Conservation (phyloP, 345 rosid species). For the Draba incana region DNA sequence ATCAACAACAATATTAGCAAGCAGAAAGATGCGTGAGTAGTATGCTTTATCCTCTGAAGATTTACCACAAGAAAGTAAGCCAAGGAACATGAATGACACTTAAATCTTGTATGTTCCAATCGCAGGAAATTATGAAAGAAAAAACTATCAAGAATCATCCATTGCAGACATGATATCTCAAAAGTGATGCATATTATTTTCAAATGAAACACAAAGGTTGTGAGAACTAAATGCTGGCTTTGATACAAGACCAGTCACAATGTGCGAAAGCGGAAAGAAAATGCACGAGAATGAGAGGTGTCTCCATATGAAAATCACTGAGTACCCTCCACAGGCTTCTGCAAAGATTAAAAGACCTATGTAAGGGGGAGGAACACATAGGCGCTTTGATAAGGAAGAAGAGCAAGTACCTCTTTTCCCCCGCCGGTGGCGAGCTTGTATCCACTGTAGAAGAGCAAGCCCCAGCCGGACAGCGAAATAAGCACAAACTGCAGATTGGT, state of each 20-base stretch:
- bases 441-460: conserved; percentile 54
- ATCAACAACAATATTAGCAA: conserved; percentile 7
- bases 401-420: conserved; percentile 49
- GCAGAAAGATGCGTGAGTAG: neutral
- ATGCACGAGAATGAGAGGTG: conserved; percentile 20
- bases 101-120: conserved; percentile 13
- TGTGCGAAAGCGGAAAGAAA: conserved; percentile 17
- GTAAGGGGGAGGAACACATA: conserved; percentile 5
- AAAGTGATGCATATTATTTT: conserved; percentile 38
- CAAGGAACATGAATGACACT: neutral
- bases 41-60: neutral
- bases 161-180: conserved; percentile 26
- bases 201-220: conserved; percentile 16
- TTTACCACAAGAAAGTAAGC: neutral
- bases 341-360: conserved; percentile 20
- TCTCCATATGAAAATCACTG: conserved; percentile 29
- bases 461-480: conserved; percentile 70
- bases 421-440: conserved; percentile 59
- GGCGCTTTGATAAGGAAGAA: conserved; percentile 5
- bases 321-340: conserved; percentile 38
- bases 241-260: conserved; percentile 31
- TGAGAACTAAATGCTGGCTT: conserved; percentile 16
- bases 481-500: conserved; percentile 61
- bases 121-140: conserved; percentile 21
- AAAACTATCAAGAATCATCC: conserved; percentile 27